Base-by-base conservation (phyloP, 1,284 basidiomycete species). In the Cerioporus squamosus region DNA sequence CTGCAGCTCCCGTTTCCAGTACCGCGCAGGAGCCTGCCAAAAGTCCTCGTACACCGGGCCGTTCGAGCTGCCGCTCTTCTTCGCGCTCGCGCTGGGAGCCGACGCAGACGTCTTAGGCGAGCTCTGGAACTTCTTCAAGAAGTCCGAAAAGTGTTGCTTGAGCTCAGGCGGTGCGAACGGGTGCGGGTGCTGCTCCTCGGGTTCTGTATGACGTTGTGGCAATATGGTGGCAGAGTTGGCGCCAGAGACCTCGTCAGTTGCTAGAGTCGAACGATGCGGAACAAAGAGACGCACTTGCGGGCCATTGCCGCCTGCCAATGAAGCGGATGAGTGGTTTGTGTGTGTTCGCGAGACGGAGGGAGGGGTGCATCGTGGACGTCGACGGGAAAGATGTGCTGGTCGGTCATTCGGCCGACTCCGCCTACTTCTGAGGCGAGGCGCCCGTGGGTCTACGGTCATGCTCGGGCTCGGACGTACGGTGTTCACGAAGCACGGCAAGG, bases 251-350 rank as follows among this genome's bases (percentile, higher is more conserved):
- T 26, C 17, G 22, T 50, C 22, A 46, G 39, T 44, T 43, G 45
- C 22, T 23, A 22, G 14, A 29, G 18, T 26, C 12, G 18, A 44
- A 17, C 10, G n/a, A 10, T 18, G 14, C 7, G 33, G 23, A 12
- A 6, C 14, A 14, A 1, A 44, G 15, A 33, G 6, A 63, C 84
- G 68, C 62, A 90, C 87, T 76, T 46, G 80, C 74, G 24, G 86
- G 80, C 77, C 82, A 86, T 45, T 77, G 72, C 24, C 91, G 83
- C 76, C 84, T 90, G 52, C 93, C 93, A 18, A 94, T 53, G 72
- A 95, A 95, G 68, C 81, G 83, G 61, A 95, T 95, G 72, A 93
- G 85, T 26, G 93, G 93, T 60, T 72, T 81, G 69, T 75, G 85
- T 63, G 66, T 77, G 51, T 66, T 59, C 54, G 74, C 72, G 55